Percentiles rank a stretch among this genome's conserved stretches.
phyloP scores from a whole-genome alignment of 352 stramenopile genomes.

The Phytopythium sindhum region DNA sequence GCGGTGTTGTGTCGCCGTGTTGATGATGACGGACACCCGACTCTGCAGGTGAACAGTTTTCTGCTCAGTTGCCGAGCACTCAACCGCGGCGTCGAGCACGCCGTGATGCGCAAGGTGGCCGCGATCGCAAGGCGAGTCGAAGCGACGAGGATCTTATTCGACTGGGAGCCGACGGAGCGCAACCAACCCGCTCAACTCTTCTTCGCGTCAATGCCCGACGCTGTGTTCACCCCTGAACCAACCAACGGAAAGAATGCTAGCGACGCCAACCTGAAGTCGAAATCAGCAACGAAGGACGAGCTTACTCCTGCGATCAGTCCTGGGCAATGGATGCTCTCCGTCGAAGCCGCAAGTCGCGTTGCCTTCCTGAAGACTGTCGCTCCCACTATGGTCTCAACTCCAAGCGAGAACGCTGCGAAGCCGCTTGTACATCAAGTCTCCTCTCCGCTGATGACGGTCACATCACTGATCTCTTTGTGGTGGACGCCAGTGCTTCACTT shows the following conservation, averaged over 20 bases:
- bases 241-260: not conserved
- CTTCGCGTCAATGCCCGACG: slow-evolving; percentile 33
- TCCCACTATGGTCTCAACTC: not conserved
- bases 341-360: slow-evolving; percentile 21
- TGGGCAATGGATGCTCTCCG: slow-evolving; percentile 20
- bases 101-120: slow-evolving; percentile 50
- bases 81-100: slow-evolving; percentile 69
- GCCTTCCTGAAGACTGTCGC: slow-evolving; percentile 20
- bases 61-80: slow-evolving; percentile 69
- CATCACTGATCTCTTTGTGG: not conserved
- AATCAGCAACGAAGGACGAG: no score
- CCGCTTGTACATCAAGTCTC: not conserved
- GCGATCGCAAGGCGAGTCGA: slow-evolving; percentile 20
- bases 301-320: slow-evolving; percentile 3
- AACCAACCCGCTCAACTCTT: slow-evolving; percentile 60
- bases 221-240: slow-evolving; percentile 7
- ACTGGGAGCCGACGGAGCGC: slow-evolving; percentile 61
- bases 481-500: not conserved
- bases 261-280: not conserved
- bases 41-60: slow-evolving; percentile 48
- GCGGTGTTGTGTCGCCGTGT: slow-evolving; percentile 30
- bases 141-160: slow-evolving; percentile 23
- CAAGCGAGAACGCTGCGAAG: no score
- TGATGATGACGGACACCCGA: not conserved
- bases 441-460: not conserved